Conservation (phyloP, 495 filamentous ascomycete genomes). For the Talaromyces proteolyticus region DNA sequence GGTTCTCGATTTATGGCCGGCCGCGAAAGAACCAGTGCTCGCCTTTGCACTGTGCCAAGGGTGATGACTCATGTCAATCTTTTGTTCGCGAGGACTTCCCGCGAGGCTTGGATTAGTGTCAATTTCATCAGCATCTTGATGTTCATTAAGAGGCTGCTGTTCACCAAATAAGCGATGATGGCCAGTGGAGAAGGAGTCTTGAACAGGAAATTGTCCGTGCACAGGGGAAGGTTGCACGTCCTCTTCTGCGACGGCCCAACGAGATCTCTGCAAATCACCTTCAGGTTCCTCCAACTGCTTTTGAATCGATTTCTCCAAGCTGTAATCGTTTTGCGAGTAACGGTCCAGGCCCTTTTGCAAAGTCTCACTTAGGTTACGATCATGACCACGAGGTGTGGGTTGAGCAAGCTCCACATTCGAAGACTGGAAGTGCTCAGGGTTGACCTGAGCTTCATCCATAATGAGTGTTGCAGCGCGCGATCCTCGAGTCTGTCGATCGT, state of each 20-base stretch:
- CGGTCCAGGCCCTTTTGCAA: constrained; percentile 79
- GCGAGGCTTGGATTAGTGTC: constrained; percentile 73
- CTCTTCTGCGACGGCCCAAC: constrained; percentile 31
- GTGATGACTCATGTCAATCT: constrained; percentile 22
- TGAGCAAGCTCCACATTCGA: constrained; percentile 53
- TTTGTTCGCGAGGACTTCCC: constrained; percentile 50
- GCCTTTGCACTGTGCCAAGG: constrained; percentile 36
- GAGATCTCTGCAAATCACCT: constrained; percentile 30
- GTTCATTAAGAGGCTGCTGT: constrained; percentile 27
- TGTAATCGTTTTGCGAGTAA: constrained; percentile 65
- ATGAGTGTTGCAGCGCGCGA: constrained; percentile 15
- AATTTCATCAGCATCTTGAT: constrained; percentile 59
- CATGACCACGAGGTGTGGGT: constrained; percentile 59
- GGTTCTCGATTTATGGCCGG: constrained; percentile 53
- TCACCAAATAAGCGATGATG: constrained; percentile 16
- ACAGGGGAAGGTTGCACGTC: constrained; percentile 5
- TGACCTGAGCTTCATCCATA: constrained; percentile 8
- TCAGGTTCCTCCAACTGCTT: constrained; percentile 53
- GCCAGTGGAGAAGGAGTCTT: constrained; percentile 30
- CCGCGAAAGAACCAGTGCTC: constrained; percentile 29
- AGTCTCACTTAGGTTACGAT: constrained; percentile 62
- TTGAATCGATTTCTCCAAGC: constrained; percentile 67
- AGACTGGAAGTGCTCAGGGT: constrained; percentile 38
- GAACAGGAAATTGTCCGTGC: constrained; percentile 16
- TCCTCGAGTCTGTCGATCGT: not conserved